Evolutionary conservation across 768 basidiomycete species (phyloP), one percentile per base, ranked within the genome.

Genomic region (Macrolepiota dolichaula): DNA sequence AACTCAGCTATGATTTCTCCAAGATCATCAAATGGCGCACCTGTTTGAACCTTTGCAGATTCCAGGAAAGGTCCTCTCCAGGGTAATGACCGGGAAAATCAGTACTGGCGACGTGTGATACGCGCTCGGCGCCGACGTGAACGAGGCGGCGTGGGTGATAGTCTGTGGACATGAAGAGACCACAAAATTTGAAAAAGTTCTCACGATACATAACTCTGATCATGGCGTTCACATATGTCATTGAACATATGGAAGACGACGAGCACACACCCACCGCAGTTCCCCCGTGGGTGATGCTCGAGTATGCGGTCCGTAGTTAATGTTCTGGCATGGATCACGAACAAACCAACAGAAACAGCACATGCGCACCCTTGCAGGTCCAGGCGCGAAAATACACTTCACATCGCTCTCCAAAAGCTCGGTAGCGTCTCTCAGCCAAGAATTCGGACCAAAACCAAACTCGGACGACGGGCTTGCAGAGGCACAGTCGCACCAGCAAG

Each of bases 241-340:
- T 88, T 53, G 86, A 96, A 65, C 94, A 96, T 70, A 94, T 98
- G 90, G 96, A 98, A 71, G 93, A 95, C 53, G 96, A 98, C 70
- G 95, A 95, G 62, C 79, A 83, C 13, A 83, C 82, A 0, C 78
- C 85, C 0, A 84, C 82, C 65, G 80, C 89, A 2, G 82, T 93
- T 44, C 91, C 91, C 22, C 85, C 84, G 13, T 98, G 96, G 96
- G 96, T 98, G 35, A 84, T 89, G 66, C 84, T 98, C 51, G 96
- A 98, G 80, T 98, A 96, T 71, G 80, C 81, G 68, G 93, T 91
- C 60, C 62, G 82, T 76, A 62, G 17, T 22, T 24, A 40, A 36
- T 19, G 29, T 24, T 29, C 13, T 38, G 36, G 32, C 29, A 29
- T 47, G 22, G 50, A 61, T 22, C 38, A 51, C 36, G 56, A 37